Evolutionary conservation across 2,329 filamentous ascomycete genomes (phyloP), one percentile per base, ranked within the genome.

Genomic region (Colletotrichum lupini): DNA sequence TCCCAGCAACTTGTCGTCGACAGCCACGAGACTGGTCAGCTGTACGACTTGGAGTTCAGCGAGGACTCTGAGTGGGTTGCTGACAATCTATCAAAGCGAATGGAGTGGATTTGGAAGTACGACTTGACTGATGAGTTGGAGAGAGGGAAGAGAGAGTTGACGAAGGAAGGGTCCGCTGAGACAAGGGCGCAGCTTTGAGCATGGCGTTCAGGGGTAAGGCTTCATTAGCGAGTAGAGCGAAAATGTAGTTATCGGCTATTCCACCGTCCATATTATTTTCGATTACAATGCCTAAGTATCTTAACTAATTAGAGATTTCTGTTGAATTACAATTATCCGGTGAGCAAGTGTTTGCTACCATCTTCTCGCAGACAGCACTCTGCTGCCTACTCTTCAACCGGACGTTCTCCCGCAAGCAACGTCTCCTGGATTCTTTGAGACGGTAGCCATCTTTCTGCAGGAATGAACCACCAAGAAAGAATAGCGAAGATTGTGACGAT

Each of bases 401-500:
- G n/a, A 16, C 69, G 57, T n/a, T 72, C 69, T 49, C 42, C 42
- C 42, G 42, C 42, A n/a, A 49, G 42, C 16, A 49, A n/a, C 3
- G 42, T 49, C 42, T 49, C 42, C 42, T 49, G 42, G 8, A 49
- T 49, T 49, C 42, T 49, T n/a, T 49, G 42, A 49, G 42, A 49
- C 3, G 42, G 42, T 58, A 88, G 77, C 85, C 86, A 88, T 1
- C 80, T 78, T 4, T 84, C 84, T 56, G 84, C 82, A 0, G 86
- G 85, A 73, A 85, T 85, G n/a, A 86, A 46, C 77, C 84, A 85
- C 82, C 85, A 87, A 9, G 85, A 86, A 26, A 86, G 68, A 19
- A 87, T 64, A 0, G 86, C 86, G 52, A 88, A 80, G 42, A 88
- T 83, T 0, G 86, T 88, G 4, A 87, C 85, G 1, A 79, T 82